Evolutionary conservation across 495 filamentous ascomycete genomes (phyloP).

Genomic region (Lophiostoma macrostomum): DNA sequence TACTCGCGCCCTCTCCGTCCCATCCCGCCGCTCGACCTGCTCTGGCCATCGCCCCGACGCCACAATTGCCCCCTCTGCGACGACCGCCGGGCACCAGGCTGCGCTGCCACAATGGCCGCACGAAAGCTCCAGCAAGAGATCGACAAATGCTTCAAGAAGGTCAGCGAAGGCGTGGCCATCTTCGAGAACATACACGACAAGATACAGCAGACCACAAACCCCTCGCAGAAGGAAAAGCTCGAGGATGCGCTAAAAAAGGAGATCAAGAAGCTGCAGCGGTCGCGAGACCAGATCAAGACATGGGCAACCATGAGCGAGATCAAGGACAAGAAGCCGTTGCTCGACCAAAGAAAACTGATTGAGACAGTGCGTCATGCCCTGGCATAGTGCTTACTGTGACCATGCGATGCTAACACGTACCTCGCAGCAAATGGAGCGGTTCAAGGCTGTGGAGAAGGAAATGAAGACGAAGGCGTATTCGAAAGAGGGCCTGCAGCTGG

Average conservation of each 20-base stretch:
- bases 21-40: slow-evolving; percentile 2
- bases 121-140: slow-evolving; percentile 96
- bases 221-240: slow-evolving; percentile 94
- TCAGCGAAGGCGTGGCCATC: slow-evolving; percentile 82
- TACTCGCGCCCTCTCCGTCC: not conserved
- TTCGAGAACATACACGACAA: slow-evolving; percentile 96
- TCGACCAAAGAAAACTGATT: slow-evolving; percentile 91
- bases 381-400: slow-evolving; percentile 19
- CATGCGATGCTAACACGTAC: no score
- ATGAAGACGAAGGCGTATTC: slow-evolving; percentile 99
- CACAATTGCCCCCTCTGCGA: slow-evolving; percentile 10
- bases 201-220: slow-evolving; percentile 82
- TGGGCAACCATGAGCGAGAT: slow-evolving; percentile 97
- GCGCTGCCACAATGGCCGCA: slow-evolving; percentile 67
- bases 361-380: slow-evolving; percentile 67
- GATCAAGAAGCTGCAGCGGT: slow-evolving; percentile 98
- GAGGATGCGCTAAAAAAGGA: slow-evolving; percentile 97
- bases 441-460: slow-evolving; percentile 99
- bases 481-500: slow-evolving; percentile 89
- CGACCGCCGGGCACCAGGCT: slow-evolving; percentile 27
- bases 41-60: not conserved
- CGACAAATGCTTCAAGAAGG: slow-evolving; percentile 98
- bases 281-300: slow-evolving; percentile 98
- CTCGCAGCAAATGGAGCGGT: slow-evolving; percentile 90
- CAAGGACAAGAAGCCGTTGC: slow-evolving; percentile 93